phyloP scores from a whole-genome alignment of 768 basidiomycete genomes.

The Calvatia gigantea region DNA sequence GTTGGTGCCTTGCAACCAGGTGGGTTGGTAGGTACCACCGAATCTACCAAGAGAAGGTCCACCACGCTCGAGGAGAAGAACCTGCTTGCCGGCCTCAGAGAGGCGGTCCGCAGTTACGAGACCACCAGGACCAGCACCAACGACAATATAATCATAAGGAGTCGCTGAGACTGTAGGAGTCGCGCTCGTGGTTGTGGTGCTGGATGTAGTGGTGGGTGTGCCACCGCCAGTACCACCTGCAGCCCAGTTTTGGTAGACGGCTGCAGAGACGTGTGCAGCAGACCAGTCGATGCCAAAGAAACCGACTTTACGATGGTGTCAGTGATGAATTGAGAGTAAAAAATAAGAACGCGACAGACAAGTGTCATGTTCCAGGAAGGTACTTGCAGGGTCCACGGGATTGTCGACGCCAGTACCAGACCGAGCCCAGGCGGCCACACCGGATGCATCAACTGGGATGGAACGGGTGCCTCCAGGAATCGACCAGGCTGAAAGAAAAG shows the following conservation, averaged over 20 bases:
- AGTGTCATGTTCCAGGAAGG: constrained; percentile 55
- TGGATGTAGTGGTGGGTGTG: constrained; percentile 27
- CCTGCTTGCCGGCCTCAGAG: constrained; percentile 60
- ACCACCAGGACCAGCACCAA: constrained; percentile 58
- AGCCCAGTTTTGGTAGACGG: constrained; percentile 48
- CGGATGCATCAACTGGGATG: constrained; percentile 29
- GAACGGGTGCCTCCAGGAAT: constrained; percentile 32
- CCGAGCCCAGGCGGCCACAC: constrained; percentile 51
- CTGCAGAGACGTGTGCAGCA: constrained; percentile 40
- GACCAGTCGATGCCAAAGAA: constrained; percentile 54
- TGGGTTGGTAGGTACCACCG: constrained; percentile 53
- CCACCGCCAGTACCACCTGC: constrained; percentile 43
- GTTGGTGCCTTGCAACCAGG: constrained; percentile 29
- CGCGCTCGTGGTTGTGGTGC: constrained; percentile 32
- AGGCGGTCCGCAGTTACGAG: constrained; percentile 57
- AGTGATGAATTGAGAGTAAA: not conserved
- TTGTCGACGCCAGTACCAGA: constrained; percentile 40
- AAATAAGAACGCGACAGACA: constrained; percentile 32
- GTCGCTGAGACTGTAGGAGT: constrained; percentile 31
- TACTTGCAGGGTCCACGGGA: constrained; percentile 47
- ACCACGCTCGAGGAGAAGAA: constrained; percentile 60
- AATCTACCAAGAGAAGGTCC: constrained; percentile 58
- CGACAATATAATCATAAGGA: constrained; percentile 52
- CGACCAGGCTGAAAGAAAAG: constrained; percentile 31
- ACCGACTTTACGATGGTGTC: constrained; percentile 36